phyloP scores from a whole-genome alignment of 106 monocot genomes.

The Dendrobium huoshanense region DNA sequence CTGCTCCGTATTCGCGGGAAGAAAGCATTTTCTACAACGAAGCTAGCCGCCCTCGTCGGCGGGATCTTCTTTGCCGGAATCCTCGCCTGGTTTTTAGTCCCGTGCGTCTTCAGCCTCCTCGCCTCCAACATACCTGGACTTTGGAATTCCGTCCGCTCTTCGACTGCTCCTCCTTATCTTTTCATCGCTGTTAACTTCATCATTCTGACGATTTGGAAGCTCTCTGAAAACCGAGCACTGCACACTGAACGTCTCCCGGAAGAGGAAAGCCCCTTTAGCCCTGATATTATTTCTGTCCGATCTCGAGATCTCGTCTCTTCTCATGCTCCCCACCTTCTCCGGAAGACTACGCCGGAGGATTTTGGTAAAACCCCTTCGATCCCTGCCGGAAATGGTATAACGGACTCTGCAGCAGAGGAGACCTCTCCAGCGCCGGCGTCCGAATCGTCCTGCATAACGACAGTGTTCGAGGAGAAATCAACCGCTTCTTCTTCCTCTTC shows the following conservation, averaged over 20 bases:
- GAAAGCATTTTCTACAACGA: neutral
- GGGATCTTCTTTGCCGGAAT: neutral
- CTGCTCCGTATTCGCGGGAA: neutral
- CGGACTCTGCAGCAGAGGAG: neutral
- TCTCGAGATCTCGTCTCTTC: conserved; percentile 1
- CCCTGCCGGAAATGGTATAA: neutral
- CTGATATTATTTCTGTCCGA: neutral
- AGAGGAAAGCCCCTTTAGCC: neutral
- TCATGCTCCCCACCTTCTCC: neutral
- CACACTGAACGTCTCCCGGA: neutral
- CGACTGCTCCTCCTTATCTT: conserved; percentile 33
- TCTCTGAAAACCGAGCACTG: conserved; percentile 31
- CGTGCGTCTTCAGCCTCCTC: conserved; percentile 1
- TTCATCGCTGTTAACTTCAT: conserved; percentile 60
- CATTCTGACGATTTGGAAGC: conserved; percentile 63
- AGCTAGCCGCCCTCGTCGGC: conserved; percentile 10
- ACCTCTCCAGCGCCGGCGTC: neutral
- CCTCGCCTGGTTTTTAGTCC: conserved; percentile 9
- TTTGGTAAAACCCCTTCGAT: neutral
- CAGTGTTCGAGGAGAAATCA: conserved; percentile 22
- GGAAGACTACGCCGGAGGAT: neutral
- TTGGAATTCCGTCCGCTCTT: conserved; percentile 16
- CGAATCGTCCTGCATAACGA: conserved; percentile 27
- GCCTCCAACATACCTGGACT: conserved; percentile 10
- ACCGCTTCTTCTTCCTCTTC: conserved; percentile 13